Base-by-base conservation (phyloP, 345 rosid genomes). In the Populus pruinosa region DNA sequence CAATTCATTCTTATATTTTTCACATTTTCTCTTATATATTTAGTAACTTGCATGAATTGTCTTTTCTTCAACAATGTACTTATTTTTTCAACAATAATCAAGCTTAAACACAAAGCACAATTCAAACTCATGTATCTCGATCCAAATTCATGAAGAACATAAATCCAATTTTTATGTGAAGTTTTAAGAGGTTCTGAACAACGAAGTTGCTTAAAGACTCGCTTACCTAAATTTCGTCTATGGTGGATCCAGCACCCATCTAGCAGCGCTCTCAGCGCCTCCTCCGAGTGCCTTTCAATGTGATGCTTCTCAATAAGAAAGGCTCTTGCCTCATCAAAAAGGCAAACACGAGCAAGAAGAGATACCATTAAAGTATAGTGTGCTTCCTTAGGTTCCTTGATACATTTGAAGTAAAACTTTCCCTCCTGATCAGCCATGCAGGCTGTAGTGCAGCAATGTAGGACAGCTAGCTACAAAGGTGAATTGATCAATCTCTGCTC, bases 191-290 rank as follows among this genome's bases (percentile, higher is more conserved):
- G 35, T 33, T 33, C 4, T 0, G 4, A 33, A 33, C 35, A 33
- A 33, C 35, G 0, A 33, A 33, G 35, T 33, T 0, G 85, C 73
- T 88, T 87, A 13, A 82, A 78, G 56, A 81, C 68, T 73, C 49
- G 85, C 76, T 88, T 85, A 59, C 88, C 91, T 20, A 77, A 56
- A 25, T 35, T 55, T 12, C 36, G 65, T 77, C 81, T 81, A 69
- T 21, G 78, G 78, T 88, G 89, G 65, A 85, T 80, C 79, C 87
- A 79, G 79, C 90, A 89, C 17, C 91, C 88, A 35, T 85, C 84
- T 44, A 88, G 78, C 78, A 89, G 69, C 27, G 86, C 87, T 85
- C 83, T 69, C 82, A 84, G 61, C 16, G 80, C n/a, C n/a, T n/a
- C 86, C 64, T 75, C 87, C 50, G 78, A 83, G 50, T 50, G 56